phyloP scores from a whole-genome alignment of 2,329 filamentous ascomycete species.

The Botrytis medusae region DNA sequence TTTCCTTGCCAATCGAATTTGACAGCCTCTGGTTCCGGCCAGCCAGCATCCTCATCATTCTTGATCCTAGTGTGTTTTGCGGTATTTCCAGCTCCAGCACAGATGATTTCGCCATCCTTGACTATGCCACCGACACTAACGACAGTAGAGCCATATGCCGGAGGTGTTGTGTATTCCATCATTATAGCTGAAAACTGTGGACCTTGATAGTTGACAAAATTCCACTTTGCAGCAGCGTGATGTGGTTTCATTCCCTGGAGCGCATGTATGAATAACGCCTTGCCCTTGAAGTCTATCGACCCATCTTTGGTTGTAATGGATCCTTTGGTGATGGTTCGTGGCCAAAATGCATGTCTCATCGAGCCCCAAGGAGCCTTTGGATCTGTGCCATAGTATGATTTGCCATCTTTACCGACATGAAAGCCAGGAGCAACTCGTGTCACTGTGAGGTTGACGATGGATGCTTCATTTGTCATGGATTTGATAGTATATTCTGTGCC shows the following conservation, averaged over 20 bases:
- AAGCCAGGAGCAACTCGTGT: conserved; percentile 77
- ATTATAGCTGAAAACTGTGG: conserved; percentile 82
- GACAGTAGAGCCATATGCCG: conserved; percentile 82
- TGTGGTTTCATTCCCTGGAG: conserved; percentile 99
- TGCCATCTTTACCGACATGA: conserved; percentile 80
- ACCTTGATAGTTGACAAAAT: conserved; percentile 89
- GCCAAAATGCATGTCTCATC: conserved; percentile 95
- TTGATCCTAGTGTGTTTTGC: conserved; percentile 69
- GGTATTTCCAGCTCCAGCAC: conserved; percentile 64
- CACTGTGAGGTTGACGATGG: conserved; percentile 83
- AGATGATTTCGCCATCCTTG: conserved; percentile 77
- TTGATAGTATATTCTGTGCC: conserved; percentile 84
- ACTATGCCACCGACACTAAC: conserved; percentile 82
- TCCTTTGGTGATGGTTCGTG: conserved; percentile 77
- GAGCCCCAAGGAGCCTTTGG: conserved; percentile 82
- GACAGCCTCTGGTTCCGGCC: conserved; percentile 79
- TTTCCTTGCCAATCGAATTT: conserved; percentile 78
- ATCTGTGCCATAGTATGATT: conserved; percentile 83
- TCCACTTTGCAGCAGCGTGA: conserved; percentile 89
- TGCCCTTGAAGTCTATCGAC: conserved; percentile 77
- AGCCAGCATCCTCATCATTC: conserved; percentile 75
- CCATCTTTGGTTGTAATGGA: conserved; percentile 81
- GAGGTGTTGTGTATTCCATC: conserved; percentile 95
- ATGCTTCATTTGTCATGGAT: conserved; percentile 76
- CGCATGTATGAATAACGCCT: conserved; percentile 77